Conservation (phyloP, 768 basidiomycete species). For the Postia placenta region DNA sequence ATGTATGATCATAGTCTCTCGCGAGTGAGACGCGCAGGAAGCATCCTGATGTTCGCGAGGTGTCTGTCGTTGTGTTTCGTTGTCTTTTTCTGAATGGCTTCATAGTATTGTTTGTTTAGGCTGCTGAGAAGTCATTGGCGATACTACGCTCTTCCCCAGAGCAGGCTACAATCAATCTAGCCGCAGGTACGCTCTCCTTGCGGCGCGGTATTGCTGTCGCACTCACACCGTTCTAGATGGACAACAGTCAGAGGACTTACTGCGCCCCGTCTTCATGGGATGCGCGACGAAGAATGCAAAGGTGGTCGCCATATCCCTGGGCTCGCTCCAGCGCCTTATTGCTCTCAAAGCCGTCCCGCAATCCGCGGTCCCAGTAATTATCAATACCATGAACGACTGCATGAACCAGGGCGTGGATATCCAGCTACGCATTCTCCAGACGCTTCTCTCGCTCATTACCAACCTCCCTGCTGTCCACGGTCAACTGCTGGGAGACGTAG, state of each 20-base stretch:
- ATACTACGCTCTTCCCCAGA: constrained; percentile 80
- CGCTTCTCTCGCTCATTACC: constrained; percentile 84
- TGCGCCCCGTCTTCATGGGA: constrained; percentile 89
- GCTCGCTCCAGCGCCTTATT: constrained; percentile 87
- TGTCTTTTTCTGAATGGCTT: neutral
- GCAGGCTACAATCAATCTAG: constrained; percentile 62
- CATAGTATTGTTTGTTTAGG: constrained; percentile 32
- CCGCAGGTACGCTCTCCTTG: constrained; percentile 51
- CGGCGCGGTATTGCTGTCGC: neutral
- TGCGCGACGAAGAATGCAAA: constrained; percentile 91
- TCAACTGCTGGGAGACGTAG: constrained; percentile 71
- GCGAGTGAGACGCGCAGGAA: constrained; percentile 85
- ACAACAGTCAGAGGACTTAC: constrained; percentile 72
- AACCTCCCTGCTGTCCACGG: constrained; percentile 83
- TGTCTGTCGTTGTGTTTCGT: constrained; percentile 27
- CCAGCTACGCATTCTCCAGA: constrained; percentile 90
- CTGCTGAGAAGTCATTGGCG: constrained; percentile 81
- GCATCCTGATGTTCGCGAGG: constrained; percentile 92
- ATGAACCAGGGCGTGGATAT: constrained; percentile 96
- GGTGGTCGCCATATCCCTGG: constrained; percentile 87
- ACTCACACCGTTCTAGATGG: constrained; percentile 42
- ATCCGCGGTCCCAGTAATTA: constrained; percentile 69
- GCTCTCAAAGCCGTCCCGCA: constrained; percentile 80
- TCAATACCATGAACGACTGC: constrained; percentile 81
- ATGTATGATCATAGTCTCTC: constrained; percentile 51